Conservation (phyloP, 495 filamentous ascomycete genomes). For the Annulohypoxylon bovei region DNA sequence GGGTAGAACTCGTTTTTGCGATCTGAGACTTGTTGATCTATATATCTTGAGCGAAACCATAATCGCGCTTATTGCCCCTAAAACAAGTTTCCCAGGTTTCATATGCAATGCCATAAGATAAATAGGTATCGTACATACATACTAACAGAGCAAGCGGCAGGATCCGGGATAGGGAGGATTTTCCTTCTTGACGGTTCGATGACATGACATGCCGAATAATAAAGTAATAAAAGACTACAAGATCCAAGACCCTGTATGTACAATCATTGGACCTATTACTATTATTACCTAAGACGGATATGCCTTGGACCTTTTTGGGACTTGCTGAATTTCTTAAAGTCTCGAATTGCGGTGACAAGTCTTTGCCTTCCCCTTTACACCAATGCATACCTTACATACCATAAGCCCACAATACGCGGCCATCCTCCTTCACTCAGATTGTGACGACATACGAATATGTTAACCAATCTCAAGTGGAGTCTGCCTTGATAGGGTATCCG, state of each 20-base stretch:
- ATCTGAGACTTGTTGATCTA: conserved; percentile 37
- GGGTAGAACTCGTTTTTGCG: conserved; percentile 22
- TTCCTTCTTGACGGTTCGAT: conserved; percentile 28
- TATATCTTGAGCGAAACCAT: conserved; percentile 31
- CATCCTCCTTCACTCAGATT: conserved; percentile 22
- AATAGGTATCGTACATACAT: too few relatives aligned
- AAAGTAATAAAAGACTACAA: neutral
- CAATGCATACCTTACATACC: neutral
- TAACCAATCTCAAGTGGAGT: conserved; percentile 20
- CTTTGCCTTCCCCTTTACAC: conserved; percentile 1
- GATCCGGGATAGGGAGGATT: conserved; percentile 38
- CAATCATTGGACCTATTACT: conserved; percentile 17
- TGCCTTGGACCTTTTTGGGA: conserved; percentile 10
- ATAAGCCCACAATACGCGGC: conserved; percentile 21
- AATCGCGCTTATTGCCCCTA: conserved; percentile 9
- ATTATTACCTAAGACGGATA: conserved; percentile 40
- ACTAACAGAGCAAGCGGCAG: conserved; percentile 25
- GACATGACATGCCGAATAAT: conserved; percentile 33
- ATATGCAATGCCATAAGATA: conserved; percentile 26
- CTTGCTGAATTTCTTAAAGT: conserved; percentile 34
- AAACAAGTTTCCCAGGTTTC: conserved; percentile 41
- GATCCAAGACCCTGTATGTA: neutral
- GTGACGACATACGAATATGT: conserved; percentile 15
- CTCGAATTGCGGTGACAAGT: conserved; percentile 38
- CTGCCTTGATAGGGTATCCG: conserved; percentile 33